Evolutionary conservation across 495 filamentous ascomycete species (phyloP).

Genomic region (Poronia punctata): DNA sequence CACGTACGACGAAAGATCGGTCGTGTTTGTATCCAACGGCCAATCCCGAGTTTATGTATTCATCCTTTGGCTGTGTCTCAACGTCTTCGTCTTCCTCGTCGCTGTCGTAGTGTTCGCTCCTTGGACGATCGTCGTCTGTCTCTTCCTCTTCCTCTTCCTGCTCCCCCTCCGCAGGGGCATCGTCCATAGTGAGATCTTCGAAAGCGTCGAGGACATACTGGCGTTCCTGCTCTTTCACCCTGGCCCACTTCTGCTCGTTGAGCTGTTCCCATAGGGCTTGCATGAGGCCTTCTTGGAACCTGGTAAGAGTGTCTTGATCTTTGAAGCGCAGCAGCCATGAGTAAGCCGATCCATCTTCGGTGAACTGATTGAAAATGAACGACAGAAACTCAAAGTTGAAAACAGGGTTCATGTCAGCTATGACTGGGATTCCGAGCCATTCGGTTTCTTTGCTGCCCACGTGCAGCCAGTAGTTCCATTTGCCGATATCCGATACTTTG

Average conservation of each 20-base stretch:
- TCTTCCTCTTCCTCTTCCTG: constrained; percentile 59
- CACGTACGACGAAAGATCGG: constrained; percentile 91
- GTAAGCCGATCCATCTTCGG: constrained; percentile 79
- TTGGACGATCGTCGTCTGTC: constrained; percentile 53
- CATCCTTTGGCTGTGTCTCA: constrained; percentile 62
- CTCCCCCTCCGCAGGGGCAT: constrained; percentile 52
- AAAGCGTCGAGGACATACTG: constrained; percentile 96
- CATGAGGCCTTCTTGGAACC: constrained; percentile 91
- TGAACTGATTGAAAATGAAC: constrained; percentile 97
- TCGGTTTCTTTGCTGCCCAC: constrained; percentile 69
- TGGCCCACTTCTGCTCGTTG: constrained; percentile 90
- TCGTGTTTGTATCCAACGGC: constrained; percentile 99
- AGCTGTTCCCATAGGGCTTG: constrained; percentile 95
- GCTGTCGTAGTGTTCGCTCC: constrained; percentile 66
- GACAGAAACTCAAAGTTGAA: constrained; percentile 98
- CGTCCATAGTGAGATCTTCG: constrained; percentile 89
- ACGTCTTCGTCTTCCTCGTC: constrained; percentile 91
- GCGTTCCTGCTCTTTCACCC: constrained; percentile 81
- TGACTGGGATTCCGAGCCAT: constrained; percentile 82
- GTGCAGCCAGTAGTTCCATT: constrained; percentile 95
- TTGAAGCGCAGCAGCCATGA: constrained; percentile 95
- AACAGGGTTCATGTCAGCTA: constrained; percentile 90
- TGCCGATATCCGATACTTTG: constrained; percentile 76
- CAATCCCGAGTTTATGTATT: constrained; percentile 85
- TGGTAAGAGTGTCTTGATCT: constrained; percentile 68